phyloP scores from a whole-genome alignment of 2,329 filamentous ascomycete species.

The Sporothrix globosa region DNA sequence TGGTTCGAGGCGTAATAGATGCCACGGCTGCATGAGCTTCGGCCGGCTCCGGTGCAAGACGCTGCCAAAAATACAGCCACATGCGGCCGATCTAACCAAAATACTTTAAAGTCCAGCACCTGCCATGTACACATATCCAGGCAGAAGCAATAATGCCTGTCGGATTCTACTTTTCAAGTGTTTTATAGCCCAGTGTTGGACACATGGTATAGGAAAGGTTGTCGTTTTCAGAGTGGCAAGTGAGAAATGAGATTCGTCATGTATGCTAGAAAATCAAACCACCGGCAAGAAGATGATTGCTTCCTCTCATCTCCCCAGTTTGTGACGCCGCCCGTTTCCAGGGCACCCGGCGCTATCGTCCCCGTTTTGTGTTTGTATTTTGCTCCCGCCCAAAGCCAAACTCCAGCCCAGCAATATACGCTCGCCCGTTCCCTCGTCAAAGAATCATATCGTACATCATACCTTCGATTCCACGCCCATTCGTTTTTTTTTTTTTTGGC shows the following conservation, averaged over 20 bases:
- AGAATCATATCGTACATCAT: conserved; percentile 18
- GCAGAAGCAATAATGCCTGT: background rate
- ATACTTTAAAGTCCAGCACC: background rate
- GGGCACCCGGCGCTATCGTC: background rate
- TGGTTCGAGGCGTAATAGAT: background rate
- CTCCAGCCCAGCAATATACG: background rate
- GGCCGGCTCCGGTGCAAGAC: conserved; percentile 16
- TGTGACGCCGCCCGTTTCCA: background rate
- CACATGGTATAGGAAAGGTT: too few relatives aligned
- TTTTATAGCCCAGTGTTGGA: too few relatives aligned
- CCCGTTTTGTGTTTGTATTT: background rate
- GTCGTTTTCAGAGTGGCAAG: background rate
- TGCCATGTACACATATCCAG: conserved; percentile 16
- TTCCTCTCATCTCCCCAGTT: background rate
- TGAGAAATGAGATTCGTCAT: conserved; percentile 23
- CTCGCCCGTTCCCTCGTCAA: background rate
- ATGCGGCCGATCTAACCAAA: background rate
- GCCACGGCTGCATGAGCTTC: background rate
- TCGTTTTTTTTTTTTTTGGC: background rate
- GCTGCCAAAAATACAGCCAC: background rate
- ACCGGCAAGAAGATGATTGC: conserved; percentile 1
- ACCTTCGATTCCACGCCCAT: background rate
- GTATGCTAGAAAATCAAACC: conserved; percentile 8
- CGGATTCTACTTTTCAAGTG: background rate
- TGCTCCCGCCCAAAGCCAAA: background rate